Evolutionary conservation across 169 alveolate species (phyloP), one percentile per base, ranked within the genome.

Genomic region (Plasmodium ovale): DNA sequence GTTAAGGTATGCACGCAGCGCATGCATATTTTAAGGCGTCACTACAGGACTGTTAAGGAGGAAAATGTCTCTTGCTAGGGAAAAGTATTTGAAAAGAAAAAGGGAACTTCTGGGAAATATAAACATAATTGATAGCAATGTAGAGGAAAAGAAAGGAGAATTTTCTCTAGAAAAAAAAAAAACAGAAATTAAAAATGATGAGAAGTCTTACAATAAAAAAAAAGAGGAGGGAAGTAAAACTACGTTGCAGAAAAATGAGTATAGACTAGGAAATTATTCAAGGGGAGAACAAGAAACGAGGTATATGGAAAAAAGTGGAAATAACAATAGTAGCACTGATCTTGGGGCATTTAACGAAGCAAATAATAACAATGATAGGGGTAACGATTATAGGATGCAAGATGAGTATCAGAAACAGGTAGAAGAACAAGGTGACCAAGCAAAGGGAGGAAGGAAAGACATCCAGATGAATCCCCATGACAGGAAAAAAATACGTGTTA

Each of bases 61-160:
- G 31, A 82, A 82, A 65, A 82, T 82, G 90, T 82, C 90, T 47
- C 53, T 82, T 54, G 90, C 90, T 25, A 64, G 90, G 49, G 90
- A 82, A 56, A 82, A 59, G 33, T 82, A 82, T 82, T 53, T 82
- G 31, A 82, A 82, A 65, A 49, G 90, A 56, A 82, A 82, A 82
- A 82, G 90, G 35, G 90, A 82, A 64, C 42, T 82, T 27, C 73
- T 82, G 5, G 90, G 54, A 69, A 82, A 67, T 49, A 82, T 82
- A 64, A 82, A 65, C 29, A 42, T 82, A 51, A 64, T 58, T 82
- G 90, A 82, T 59, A 82, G 27, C 16, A 67, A 51, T 39, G 31
- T 59, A 42, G 73, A 51, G 39, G 64, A 54, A 49, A 64, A 67
- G 19, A 77, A 71, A 33, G 77, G 39, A 29, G 74, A 25, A 35